Evolutionary conservation across 768 basidiomycete genomes (phyloP).

Genomic region (Rubroboletus satanas): DNA sequence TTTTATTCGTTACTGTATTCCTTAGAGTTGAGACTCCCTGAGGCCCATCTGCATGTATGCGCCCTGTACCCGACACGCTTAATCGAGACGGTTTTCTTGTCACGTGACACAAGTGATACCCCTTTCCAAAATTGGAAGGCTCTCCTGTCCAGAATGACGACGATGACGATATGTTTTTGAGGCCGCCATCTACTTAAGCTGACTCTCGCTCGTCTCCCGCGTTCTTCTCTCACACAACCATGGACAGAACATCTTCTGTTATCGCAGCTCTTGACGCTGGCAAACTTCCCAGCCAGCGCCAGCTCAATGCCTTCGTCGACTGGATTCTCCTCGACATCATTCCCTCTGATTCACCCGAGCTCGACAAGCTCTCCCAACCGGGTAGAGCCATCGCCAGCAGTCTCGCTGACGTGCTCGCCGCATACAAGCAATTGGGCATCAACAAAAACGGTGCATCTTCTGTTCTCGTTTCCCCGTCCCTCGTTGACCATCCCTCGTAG

Average conservation of each 20-base stretch:
- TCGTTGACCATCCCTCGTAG: conserved; percentile 31
- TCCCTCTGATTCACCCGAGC: conserved; percentile 37
- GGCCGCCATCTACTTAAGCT: not conserved
- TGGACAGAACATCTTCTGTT: conserved; percentile 62
- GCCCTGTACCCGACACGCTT: not conserved
- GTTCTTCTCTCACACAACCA: conserved; percentile 21
- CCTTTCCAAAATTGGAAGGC: not conserved
- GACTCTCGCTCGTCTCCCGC: not conserved
- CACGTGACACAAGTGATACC: conserved; percentile 19
- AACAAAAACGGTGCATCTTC: conserved; percentile 54
- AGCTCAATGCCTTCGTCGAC: conserved; percentile 51
- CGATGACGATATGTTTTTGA: not conserved
- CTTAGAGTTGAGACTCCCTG: not conserved
- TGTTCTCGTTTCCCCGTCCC: not conserved
- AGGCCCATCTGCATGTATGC: conserved; percentile 8
- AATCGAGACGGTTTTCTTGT: not conserved
- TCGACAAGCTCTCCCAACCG: conserved; percentile 48
- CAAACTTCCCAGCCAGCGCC: conserved; percentile 62
- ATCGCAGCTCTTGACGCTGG: conserved; percentile 68
- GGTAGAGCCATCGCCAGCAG: conserved; percentile 51
- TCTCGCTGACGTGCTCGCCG: conserved; percentile 49
- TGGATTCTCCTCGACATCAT: conserved; percentile 49
- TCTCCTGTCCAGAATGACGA: conserved; percentile 21
- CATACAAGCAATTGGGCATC: conserved; percentile 50
- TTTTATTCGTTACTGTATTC: conserved; percentile 14